Evolutionary conservation across 345 rosid species (phyloP).

Genomic region (Rhizophora mangle): DNA sequence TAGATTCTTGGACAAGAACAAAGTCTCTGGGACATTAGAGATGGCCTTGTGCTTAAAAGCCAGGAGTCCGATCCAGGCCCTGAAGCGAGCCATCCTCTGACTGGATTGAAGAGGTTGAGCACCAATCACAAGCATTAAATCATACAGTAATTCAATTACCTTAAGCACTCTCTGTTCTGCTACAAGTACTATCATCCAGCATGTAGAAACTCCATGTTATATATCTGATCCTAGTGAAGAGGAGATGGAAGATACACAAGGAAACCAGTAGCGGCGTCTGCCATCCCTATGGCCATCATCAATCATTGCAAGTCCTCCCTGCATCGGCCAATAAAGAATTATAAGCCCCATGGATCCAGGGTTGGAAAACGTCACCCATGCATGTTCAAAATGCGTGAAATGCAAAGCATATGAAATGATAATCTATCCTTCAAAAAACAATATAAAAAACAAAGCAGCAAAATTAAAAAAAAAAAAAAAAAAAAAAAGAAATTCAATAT

Average conservation of each 20-base stretch:
- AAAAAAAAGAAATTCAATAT: no score
- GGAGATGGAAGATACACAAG: conserved; percentile 70
- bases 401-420: no score
- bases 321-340: conserved; percentile 26
- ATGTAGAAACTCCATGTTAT: conserved; percentile 8
- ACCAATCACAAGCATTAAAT: conserved; percentile 11
- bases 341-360: conserved; percentile 20
- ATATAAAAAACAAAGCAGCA: no score
- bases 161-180: not conserved
- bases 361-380: no score
- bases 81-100: conserved; percentile 71
- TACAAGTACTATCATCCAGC: not conserved
- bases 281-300: conserved; percentile 74
- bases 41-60: conserved; percentile 57
- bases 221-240: conserved; percentile 42
- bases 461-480: no score
- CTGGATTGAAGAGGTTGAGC: conserved; percentile 54
- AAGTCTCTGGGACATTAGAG: conserved; percentile 70
- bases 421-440: no score
- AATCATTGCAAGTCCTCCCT: conserved; percentile 88
- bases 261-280: conserved; percentile 75
- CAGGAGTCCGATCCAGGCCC: conserved; percentile 72
- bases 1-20: conserved; percentile 51
- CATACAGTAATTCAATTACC: not conserved
- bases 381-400: no score